Evolutionary conservation across 306 rosid species (phyloP).

Genomic region (Adenanthera pavonina): DNA sequence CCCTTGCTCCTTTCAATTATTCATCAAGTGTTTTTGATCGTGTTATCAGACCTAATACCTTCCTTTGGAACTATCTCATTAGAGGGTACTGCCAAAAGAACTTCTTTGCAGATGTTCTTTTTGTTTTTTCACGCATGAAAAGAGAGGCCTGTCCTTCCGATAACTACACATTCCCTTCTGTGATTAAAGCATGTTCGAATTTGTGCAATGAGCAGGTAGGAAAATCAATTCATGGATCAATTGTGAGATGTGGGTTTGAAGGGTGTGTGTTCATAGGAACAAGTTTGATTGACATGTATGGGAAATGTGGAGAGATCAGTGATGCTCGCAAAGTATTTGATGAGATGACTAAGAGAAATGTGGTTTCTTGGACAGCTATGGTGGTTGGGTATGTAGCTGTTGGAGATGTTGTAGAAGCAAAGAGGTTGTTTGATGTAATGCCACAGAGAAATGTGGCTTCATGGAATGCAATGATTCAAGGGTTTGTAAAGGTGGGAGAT

Average conservation of each 20-base stretch:
- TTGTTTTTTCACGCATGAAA: slow-evolving; percentile 57
- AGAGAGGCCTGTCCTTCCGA: slow-evolving; percentile 58
- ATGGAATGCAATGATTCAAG: slow-evolving; percentile 58
- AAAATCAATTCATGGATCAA: slow-evolving; percentile 66
- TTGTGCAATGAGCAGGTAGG: slow-evolving; percentile 50
- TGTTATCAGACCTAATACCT: slow-evolving; percentile 50
- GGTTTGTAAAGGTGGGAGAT: slow-evolving; percentile 64
- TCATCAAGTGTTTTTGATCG: slow-evolving; percentile 44
- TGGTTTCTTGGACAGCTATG: slow-evolving; percentile 63
- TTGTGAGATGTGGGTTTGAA: slow-evolving; percentile 63
- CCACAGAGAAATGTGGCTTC: slow-evolving; percentile 50
- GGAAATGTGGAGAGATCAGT: slow-evolving; percentile 53
- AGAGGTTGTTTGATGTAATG: slow-evolving; percentile 51
- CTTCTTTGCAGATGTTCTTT: slow-evolving; percentile 43
- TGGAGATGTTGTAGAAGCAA: slow-evolving; percentile 53
- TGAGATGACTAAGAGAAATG: slow-evolving; percentile 48
- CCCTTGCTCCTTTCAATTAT: slow-evolving; percentile 32
- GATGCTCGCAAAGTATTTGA: slow-evolving; percentile 75
- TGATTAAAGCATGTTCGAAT: slow-evolving; percentile 61
- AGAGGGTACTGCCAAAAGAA: slow-evolving; percentile 48
- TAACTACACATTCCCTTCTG: slow-evolving; percentile 64
- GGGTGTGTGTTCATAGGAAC: slow-evolving; percentile 62
- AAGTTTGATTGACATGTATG: slow-evolving; percentile 74
- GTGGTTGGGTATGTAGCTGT: slow-evolving; percentile 53
- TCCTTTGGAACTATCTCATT: slow-evolving; percentile 76